Evolutionary conservation across 1,284 basidiomycete genomes (phyloP).

Genomic region (Boletus calvinii): DNA sequence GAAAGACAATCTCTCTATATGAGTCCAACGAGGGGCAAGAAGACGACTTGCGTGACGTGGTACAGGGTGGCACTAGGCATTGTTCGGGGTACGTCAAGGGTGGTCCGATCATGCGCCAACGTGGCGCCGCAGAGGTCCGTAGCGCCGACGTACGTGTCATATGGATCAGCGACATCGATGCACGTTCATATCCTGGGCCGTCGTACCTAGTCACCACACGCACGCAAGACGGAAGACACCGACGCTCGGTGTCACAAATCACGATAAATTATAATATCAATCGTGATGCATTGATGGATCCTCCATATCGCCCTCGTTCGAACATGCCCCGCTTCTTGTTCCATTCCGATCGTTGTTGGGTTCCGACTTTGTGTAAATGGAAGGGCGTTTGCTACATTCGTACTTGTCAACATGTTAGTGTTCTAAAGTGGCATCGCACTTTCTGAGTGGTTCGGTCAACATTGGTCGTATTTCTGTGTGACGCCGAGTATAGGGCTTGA

Average conservation of each 20-base stretch:
- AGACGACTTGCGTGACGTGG: neutral
- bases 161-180: neutral
- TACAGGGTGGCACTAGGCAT: neutral
- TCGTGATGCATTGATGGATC: neutral
- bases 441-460: neutral
- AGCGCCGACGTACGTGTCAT: neutral
- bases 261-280: too few species aligned
- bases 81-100: neutral
- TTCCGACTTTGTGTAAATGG: neutral
- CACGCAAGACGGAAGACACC: neutral
- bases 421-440: neutral
- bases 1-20: neutral
- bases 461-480: too few species aligned
- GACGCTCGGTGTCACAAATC: neutral
- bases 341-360: neutral
- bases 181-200: neutral
- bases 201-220: too few species aligned
- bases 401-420: neutral
- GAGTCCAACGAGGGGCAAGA: neutral
- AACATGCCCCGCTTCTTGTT: neutral
- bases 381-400: neutral
- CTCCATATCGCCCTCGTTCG: neutral
- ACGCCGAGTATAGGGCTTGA: too few species aligned
- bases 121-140: neutral
- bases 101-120: neutral